phyloP scores from a whole-genome alignment of 331 rosid genomes.

The Dryas integrifolia region DNA sequence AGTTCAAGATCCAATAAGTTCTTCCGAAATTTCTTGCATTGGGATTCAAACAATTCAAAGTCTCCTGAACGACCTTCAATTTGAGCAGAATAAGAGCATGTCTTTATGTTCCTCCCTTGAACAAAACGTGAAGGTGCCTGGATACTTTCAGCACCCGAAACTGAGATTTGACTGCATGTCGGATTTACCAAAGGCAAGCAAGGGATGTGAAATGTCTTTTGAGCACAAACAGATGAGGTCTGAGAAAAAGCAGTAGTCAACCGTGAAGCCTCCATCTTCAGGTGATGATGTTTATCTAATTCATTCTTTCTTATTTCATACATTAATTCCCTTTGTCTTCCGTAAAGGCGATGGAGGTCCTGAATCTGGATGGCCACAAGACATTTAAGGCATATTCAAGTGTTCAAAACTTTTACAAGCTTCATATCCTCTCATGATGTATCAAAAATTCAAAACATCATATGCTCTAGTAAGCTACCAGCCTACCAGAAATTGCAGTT shows the following conservation, averaged over 20 bases:
- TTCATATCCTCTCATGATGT: no score
- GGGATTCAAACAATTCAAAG: slow-evolving; percentile 32
- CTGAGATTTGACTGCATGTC: slow-evolving; percentile 33
- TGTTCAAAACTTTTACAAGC: background rate
- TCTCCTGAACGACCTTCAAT: slow-evolving; percentile 33
- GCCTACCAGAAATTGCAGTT: no score
- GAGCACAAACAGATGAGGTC: slow-evolving; percentile 27
- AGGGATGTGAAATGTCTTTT: slow-evolving; percentile 31
- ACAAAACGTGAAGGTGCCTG: slow-evolving; percentile 35
- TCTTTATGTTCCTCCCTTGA: slow-evolving; percentile 37
- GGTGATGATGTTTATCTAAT: slow-evolving; percentile 26
- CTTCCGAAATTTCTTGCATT: slow-evolving; percentile 51
- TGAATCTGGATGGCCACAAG: slow-evolving; percentile 52
- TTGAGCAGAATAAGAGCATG: slow-evolving; percentile 30
- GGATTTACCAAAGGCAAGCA: slow-evolving; percentile 37
- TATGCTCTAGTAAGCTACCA: no score
- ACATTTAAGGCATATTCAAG: slow-evolving; percentile 24
- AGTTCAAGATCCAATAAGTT: slow-evolving; percentile 75
- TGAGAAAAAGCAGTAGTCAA: slow-evolving; percentile 40
- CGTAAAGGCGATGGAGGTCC: slow-evolving; percentile 81
- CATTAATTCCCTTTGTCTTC: slow-evolving; percentile 72
- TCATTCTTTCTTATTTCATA: slow-evolving; percentile 49
- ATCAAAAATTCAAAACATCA: no score
- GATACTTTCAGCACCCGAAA: slow-evolving; percentile 30
- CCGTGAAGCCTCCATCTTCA: slow-evolving; percentile 39